These are phyloP conservation scores for Coemansia sp. DNA, from an alignment of 192 early-diverging fungal species.

Conservation along the genomic window DNA sequence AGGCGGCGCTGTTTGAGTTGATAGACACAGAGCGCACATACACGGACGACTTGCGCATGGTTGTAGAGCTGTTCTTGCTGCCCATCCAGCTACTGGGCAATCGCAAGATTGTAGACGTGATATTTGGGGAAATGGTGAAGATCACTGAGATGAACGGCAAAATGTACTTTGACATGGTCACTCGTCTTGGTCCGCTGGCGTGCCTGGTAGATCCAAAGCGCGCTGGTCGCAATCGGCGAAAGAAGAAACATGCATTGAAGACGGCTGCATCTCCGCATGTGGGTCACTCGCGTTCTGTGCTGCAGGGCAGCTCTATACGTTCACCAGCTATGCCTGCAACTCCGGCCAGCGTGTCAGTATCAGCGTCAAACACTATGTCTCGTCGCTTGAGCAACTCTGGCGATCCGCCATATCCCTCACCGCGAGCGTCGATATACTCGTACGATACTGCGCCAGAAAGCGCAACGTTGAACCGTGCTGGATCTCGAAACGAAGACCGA, in stretches of 20 bases:
- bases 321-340: conserved; percentile 14
- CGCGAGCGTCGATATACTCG: conserved; percentile 31
- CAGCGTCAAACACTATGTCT: conserved; percentile 38
- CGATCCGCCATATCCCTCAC: conserved; percentile 10
- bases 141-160: conserved; percentile 53
- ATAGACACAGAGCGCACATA: conserved; percentile 47
- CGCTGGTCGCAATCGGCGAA: conserved; percentile 42
- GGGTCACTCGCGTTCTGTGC: conserved; percentile 28
- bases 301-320: conserved; percentile 43
- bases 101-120: conserved; percentile 50
- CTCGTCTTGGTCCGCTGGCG: conserved; percentile 40
- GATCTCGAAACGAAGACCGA: conserved; percentile 25
- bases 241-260: conserved; percentile 33
- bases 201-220: conserved; percentile 44
- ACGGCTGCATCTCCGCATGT: conserved; percentile 15
- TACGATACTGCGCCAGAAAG: conserved; percentile 15
- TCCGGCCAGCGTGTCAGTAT: conserved; percentile 18
- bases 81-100: conserved; percentile 48
- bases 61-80: conserved; percentile 52
- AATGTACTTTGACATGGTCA: conserved; percentile 51
- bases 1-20: conserved; percentile 50
- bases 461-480: conserved; percentile 17
- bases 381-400: conserved; percentile 34
- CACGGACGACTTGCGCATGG: conserved; percentile 50
- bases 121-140: conserved; percentile 55